Evolutionary conservation across 768 basidiomycete species (phyloP).

Genomic region (Pulveroboletus sp.): DNA sequence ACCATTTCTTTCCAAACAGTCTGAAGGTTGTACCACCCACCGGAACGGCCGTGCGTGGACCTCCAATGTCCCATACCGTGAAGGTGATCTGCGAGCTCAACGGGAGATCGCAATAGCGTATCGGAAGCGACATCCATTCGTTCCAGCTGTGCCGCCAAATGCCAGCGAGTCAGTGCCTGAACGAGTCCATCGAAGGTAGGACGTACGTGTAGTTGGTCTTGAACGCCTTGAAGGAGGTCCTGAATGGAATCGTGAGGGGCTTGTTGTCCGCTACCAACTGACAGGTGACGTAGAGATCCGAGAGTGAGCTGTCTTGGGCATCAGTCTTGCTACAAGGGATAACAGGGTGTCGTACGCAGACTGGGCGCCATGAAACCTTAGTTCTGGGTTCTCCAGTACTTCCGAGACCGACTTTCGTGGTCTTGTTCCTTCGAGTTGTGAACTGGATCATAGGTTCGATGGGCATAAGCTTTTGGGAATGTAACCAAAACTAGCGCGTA

Average conservation of each 20-base stretch:
- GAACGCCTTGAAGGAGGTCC: slow-evolving; percentile 91
- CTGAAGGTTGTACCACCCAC: slow-evolving; percentile 90
- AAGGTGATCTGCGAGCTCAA: slow-evolving; percentile 84
- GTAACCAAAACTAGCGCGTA: slow-evolving; percentile 29
- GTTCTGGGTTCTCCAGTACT: slow-evolving; percentile 75
- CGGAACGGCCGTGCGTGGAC: slow-evolving; percentile 71
- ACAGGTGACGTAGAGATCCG: slow-evolving; percentile 92
- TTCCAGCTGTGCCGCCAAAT: slow-evolving; percentile 69
- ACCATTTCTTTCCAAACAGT: slow-evolving; percentile 94
- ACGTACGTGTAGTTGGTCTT: slow-evolving; percentile 73
- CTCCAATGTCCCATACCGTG: slow-evolving; percentile 94
- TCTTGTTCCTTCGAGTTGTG: slow-evolving; percentile 81
- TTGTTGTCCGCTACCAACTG: slow-evolving; percentile 93
- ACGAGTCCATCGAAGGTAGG: background rate
- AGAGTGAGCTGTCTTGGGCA: slow-evolving; percentile 59
- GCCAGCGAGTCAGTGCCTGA: background rate
- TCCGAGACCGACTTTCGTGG: slow-evolving; percentile 72
- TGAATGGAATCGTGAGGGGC: slow-evolving; percentile 85
- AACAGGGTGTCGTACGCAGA: slow-evolving; percentile 48
- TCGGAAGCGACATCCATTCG: slow-evolving; percentile 89
- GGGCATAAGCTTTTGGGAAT: background rate
- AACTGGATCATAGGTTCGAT: slow-evolving; percentile 41
- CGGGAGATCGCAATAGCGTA: slow-evolving; percentile 92
- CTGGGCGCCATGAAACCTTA: slow-evolving; percentile 80
- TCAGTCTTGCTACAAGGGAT: slow-evolving; percentile 15